Conservation (phyloP, 768 basidiomycete species). For the Trametes cubensis region DNA sequence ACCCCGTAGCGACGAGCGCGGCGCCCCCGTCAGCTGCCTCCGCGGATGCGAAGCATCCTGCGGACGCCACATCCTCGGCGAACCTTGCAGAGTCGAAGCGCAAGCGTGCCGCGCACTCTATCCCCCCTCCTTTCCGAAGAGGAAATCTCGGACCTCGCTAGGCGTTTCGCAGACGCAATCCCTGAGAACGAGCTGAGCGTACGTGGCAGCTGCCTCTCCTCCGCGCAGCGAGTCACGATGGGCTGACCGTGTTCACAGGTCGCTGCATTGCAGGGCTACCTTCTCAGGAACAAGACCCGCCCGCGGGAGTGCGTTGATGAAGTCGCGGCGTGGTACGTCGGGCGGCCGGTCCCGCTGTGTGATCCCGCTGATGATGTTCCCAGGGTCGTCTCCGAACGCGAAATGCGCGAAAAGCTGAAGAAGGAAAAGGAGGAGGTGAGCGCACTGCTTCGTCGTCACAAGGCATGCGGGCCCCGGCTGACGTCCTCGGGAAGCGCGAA, state of each 20-base stretch:
- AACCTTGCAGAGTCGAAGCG: constrained; percentile 71
- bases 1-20: constrained; percentile 25
- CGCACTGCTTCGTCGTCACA: background rate
- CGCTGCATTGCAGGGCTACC: constrained; percentile 81
- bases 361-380: constrained; percentile 5
- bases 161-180: constrained; percentile 79
- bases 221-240: constrained; percentile 13
- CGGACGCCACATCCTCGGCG: constrained; percentile 43
- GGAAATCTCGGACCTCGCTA: constrained; percentile 77
- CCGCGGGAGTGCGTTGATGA: constrained; percentile 84
- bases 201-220: constrained; percentile 33
- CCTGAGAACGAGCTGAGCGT: constrained; percentile 90
- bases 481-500: constrained; percentile 55
- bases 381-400: constrained; percentile 74
- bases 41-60: constrained; percentile 14
- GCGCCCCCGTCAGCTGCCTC: constrained; percentile 12
- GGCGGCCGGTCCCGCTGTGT: background rate
- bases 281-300: constrained; percentile 89
- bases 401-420: constrained; percentile 83
- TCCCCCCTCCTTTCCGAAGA: constrained; percentile 73
- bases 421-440: constrained; percentile 69
- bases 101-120: constrained; percentile 68
- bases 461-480: constrained; percentile 1
- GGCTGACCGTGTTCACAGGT: constrained; percentile 49
- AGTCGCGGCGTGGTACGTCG: constrained; percentile 65